Conservation (phyloP, 805 yeast species). For the Danielozyma ontarioensis region DNA sequence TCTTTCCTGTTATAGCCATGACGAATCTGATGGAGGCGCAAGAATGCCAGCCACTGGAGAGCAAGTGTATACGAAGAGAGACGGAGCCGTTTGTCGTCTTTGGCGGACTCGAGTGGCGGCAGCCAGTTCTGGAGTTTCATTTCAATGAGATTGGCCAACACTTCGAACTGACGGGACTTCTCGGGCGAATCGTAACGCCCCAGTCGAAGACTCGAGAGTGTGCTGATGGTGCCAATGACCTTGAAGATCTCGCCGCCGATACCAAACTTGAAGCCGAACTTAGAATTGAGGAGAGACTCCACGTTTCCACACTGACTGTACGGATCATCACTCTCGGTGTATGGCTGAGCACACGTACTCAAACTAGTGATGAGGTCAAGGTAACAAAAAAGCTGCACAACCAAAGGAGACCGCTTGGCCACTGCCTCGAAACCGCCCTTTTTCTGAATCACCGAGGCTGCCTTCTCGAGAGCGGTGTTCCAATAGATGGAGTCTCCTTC, state of each 20-base stretch:
- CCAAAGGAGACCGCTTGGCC: slow-evolving; percentile 12
- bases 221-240: slow-evolving; percentile 20
- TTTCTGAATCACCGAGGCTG: slow-evolving; percentile 12
- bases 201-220: slow-evolving; percentile 16
- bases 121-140: slow-evolving; percentile 22
- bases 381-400: slow-evolving; percentile 23
- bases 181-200: slow-evolving; percentile 9
- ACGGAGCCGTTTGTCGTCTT: slow-evolving; percentile 4
- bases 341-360: slow-evolving; percentile 18
- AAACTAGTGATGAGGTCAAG: slow-evolving; percentile 21
- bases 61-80: slow-evolving; percentile 19
- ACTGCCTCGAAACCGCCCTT: slow-evolving; percentile 18
- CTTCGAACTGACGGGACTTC: slow-evolving; percentile 16
- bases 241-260: slow-evolving; percentile 24
- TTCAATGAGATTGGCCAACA: slow-evolving; percentile 19
- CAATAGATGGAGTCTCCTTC: slow-evolving; percentile 22
- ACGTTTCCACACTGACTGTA: slow-evolving; percentile 8
- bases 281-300: slow-evolving; percentile 14
- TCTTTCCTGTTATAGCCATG: slow-evolving; percentile 22
- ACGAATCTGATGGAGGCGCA: slow-evolving; percentile 21
- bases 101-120: slow-evolving; percentile 13
- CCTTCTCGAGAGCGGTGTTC: slow-evolving; percentile 18
- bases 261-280: slow-evolving; percentile 22
- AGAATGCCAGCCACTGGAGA: slow-evolving; percentile 23
- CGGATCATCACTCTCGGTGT: slow-evolving; percentile 4